A percentile compares a stretch with the other conserved stretches of the same genome.
Evolutionary conservation across 2,329 filamentous ascomycete genomes (phyloP).

Genomic region (Leptographium radiaticola): DNA sequence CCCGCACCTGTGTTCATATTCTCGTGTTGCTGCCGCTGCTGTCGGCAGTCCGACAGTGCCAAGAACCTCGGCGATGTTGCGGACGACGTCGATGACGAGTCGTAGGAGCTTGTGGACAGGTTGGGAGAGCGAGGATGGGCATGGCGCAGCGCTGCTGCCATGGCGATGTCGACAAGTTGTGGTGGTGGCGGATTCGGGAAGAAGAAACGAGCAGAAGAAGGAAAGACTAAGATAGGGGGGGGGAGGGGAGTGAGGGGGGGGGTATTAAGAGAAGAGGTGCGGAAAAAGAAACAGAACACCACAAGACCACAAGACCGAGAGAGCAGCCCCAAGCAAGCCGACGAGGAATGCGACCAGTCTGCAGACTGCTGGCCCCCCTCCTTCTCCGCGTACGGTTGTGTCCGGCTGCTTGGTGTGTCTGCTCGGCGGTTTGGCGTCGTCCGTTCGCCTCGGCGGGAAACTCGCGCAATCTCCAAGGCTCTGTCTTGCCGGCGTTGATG

Average conservation of each 20-base stretch:
- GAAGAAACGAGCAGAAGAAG: background rate
- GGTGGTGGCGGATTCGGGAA: background rate
- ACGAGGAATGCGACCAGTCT: too few relatives aligned
- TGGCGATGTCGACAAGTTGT: conserved; percentile 18
- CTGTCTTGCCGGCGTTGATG: too few relatives aligned
- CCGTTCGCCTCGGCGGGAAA: too few relatives aligned
- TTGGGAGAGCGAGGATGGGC: conserved; percentile 49
- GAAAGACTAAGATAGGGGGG: too few relatives aligned
- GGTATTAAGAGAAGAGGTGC: background rate
- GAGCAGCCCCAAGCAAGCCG: background rate
- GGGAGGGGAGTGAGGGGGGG: background rate
- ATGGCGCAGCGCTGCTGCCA: conserved; percentile 44
- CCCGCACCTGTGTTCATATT: conserved; percentile 36
- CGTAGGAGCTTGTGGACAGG: conserved; percentile 47
- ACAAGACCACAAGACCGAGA: background rate
- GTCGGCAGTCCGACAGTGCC: conserved; percentile 26
- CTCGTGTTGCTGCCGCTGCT: conserved; percentile 12
- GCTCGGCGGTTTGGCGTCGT: too few relatives aligned
- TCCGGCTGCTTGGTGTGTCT: too few relatives aligned
- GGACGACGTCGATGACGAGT: conserved; percentile 50
- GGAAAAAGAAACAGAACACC: background rate
- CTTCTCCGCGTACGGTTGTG: too few relatives aligned
- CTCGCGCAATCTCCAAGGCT: too few relatives aligned
- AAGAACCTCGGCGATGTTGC: conserved; percentile 42
- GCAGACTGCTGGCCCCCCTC: too few relatives aligned